Base-by-base conservation (phyloP, 2,329 filamentous ascomycete species). In the Polytolypa hystricis region DNA sequence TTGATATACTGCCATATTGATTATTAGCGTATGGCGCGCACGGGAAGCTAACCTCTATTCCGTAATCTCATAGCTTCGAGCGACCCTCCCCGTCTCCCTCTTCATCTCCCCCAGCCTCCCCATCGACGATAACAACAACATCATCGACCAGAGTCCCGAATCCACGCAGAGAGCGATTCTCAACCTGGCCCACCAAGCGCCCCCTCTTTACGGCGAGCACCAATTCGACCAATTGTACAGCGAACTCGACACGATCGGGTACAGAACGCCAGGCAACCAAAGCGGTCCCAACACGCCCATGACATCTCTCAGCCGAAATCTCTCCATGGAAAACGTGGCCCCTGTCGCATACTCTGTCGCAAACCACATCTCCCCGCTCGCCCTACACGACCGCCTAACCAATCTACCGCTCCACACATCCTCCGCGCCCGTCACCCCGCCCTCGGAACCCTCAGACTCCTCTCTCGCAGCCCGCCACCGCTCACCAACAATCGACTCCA, bases 71-170 rank as follows among this genome's bases (percentile, higher is more conserved):
- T 46, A 83, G 77, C 74, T 95, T 35, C 81, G 89, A 35, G 89
- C 89, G 31, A 91, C 86, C 28, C 74, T 96, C 20, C 87, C 91
- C 1, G 74, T 96, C 11, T 85, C 85, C 37, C 79, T 98, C 26
- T 95, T 94, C 62, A 95, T 96, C 47, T 98, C 91, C 4, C 89
- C 91, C 0, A 91, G 91, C 53, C 77, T 94, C 50, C 81, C 85
- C 0, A 74, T 95, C 25, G 84, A 91, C 50, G 85, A 93, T 35
- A 75, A 89, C 42, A 91, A 93, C 49, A 80, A 83, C 49, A 71
- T 96, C 2, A 67, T 84, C 36, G 69, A 72, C 36, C 72, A 77
- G 51, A 66, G 66, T n/a, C 69, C 72, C 11, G 48, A 67, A 53
- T 55, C 65, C 41, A 60, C 68, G 47, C 55, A 65, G 41, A 57